Conservation (phyloP, 179 eudicot species). For the Corrigiola litoralis region DNA sequence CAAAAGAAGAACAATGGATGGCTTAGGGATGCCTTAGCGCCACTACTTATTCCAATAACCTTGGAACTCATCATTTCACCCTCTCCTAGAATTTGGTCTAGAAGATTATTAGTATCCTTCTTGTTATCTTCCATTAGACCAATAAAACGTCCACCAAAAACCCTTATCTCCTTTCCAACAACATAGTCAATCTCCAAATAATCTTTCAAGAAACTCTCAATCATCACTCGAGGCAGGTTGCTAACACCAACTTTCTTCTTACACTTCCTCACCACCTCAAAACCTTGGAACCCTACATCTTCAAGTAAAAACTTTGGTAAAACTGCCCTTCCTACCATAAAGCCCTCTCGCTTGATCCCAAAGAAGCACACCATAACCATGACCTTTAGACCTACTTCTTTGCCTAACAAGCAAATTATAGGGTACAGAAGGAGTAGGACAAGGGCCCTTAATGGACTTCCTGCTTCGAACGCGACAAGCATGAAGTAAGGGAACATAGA, state of each 20-base stretch:
- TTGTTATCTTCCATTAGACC: conserved; percentile 48
- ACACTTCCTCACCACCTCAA: conserved; percentile 41
- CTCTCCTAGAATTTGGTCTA: conserved; percentile 21
- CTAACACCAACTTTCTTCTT: conserved; percentile 49
- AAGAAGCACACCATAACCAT: conserved; percentile 59
- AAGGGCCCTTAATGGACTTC: conserved; percentile 53
- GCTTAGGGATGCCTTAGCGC: conserved; percentile 28
- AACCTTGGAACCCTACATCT: conserved; percentile 62
- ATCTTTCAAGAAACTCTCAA: conserved; percentile 60
- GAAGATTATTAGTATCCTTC: not conserved
- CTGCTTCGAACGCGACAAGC: conserved; percentile 71
- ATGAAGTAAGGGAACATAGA: conserved; percentile 68
- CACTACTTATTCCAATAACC: conserved; percentile 45
- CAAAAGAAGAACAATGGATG: conserved; percentile 47
- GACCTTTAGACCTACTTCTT: conserved; percentile 37
- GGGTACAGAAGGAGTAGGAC: conserved; percentile 52
- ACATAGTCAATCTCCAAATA: conserved; percentile 56
- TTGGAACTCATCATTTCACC: conserved; percentile 13
- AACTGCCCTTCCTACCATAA: conserved; percentile 50
- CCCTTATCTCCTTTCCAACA: conserved; percentile 52
- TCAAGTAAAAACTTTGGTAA: conserved; percentile 65
- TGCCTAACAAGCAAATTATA: conserved; percentile 35
- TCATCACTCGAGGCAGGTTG: conserved; percentile 57
- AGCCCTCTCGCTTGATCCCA: conserved; percentile 47
- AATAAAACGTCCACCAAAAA: conserved; percentile 41